These are phyloP conservation scores for Chrysopogon serrulatus DNA, from an alignment of 176 grass and related monocot genomes.

Conservation along the genomic window DNA sequence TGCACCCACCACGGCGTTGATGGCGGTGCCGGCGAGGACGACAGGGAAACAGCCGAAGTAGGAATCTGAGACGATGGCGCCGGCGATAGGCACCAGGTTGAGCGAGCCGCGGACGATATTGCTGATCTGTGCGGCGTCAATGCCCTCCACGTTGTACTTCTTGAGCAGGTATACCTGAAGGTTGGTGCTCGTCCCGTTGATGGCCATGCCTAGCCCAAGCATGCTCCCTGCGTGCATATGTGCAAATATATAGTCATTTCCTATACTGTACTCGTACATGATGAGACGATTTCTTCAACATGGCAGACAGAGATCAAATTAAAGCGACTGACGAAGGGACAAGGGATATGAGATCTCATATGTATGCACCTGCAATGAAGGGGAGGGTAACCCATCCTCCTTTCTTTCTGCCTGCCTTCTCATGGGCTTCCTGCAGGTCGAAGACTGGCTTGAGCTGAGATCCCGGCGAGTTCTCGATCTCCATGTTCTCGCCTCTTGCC, in stretches of 20 bases:
- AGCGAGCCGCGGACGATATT: constrained; percentile 17
- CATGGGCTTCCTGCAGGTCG: neutral
- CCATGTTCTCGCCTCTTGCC: neutral
- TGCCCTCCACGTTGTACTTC: constrained; percentile 10
- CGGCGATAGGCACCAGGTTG: neutral
- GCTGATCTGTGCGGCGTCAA: neutral
- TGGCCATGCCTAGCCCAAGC: neutral
- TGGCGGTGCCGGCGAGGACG: neutral
- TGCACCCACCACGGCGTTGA: neutral
- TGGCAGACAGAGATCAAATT: neutral
- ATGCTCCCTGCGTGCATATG: neutral
- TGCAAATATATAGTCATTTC: neutral
- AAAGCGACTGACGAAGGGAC: too few species aligned
- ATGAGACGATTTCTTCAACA: too few species aligned
- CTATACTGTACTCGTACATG: too few species aligned
- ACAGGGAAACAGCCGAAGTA: constrained; percentile 13
- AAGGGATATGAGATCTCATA: neutral
- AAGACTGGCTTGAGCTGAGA: neutral
- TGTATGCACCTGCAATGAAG: neutral
- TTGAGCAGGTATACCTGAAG: neutral
- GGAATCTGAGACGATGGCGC: neutral
- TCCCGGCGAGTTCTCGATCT: neutral
- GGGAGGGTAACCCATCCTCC: constrained; percentile 12
- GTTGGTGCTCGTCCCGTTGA: neutral
- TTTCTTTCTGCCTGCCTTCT: neutral